These are phyloP conservation scores for Debaryomyces tyrocola DNA, from an alignment of 805 yeast genomes.

Conservation along the genomic window DNA sequence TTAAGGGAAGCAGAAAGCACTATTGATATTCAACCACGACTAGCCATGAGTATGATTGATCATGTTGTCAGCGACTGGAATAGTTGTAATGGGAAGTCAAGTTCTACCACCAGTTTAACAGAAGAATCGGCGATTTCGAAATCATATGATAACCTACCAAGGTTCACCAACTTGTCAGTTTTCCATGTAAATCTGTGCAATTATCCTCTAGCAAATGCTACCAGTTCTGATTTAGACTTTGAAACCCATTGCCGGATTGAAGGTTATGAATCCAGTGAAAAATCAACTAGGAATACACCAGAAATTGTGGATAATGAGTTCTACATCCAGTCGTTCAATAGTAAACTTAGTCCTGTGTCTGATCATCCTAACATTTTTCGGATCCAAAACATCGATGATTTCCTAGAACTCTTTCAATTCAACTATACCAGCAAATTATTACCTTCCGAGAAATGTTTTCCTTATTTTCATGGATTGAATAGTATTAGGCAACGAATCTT, in stretches of 20 bases:
- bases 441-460: slow-evolving; percentile 24
- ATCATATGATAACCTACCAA: neutral
- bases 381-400: slow-evolving; percentile 8
- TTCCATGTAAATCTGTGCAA: too few relatives aligned
- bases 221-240: too few relatives aligned
- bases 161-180: neutral
- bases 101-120: neutral
- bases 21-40: too few relatives aligned
- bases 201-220: too few relatives aligned
- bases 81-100: neutral
- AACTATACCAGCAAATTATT: slow-evolving; percentile 14
- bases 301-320: neutral
- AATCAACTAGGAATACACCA: too few relatives aligned
- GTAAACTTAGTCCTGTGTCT: neutral
- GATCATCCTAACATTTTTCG: slow-evolving; percentile 5
- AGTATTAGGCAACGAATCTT: slow-evolving; percentile 27
- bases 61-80: neutral
- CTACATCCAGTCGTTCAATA: slow-evolving; percentile 1
- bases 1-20: too few relatives aligned
- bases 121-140: neutral
- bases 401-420: slow-evolving; percentile 16
- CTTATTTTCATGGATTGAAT: slow-evolving; percentile 35
- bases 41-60: neutral
- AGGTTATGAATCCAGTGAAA: too few relatives aligned
- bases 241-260: too few relatives aligned